Evolutionary conservation across 2,329 filamentous ascomycete species (phyloP), one percentile per base, ranked within the genome.

Genomic region (Lachnellula willkommii): DNA sequence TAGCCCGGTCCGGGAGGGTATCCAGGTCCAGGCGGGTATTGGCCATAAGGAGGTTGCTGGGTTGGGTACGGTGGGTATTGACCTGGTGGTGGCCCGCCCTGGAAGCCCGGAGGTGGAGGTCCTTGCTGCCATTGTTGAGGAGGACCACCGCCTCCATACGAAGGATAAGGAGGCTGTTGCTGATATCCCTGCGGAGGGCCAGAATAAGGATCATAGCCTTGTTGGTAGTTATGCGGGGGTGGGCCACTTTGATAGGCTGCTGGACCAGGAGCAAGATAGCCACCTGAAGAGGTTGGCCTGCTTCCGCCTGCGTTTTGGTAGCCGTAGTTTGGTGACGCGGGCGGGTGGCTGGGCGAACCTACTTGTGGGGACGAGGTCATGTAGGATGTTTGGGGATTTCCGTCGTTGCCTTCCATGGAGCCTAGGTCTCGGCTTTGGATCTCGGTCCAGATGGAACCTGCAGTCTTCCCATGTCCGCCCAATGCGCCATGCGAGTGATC

Each of bases 361-460:
- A 63, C 56, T 46, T 58, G 56, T 28, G 56, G 68, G 48, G 39
- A 67, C 46, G 62, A 46, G 6, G 56, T 43, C 24, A 64, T 56
- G 37, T 65, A 64, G 6, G 57, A 54, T n/a, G n/a, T 24, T 28
- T 56, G 36, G 59, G 52, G 72, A 65, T 73, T 70, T 20, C 72
- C 72, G 56, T 80, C 76, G 4, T 72, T 71, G 2, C 77, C 79
- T 42, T 75, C 75, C 76, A 83, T 78, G 12, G 79, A 78, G 51
- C 75, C 73, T 12, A 84, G 68, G 60, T 86, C 82, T 56, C 82
- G 76, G 3, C 77, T 79, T 61, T 79, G 77, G 53, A 86, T 80
- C 64, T 86, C 80, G 9, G 76, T 76, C 81, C 83, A 86, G 4
- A 87, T 74, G 0, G 79, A 81, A 4, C 79, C 82, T 0, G 78